Conservation (phyloP, 106 monocot genomes). For the Dioscorea zingiberensis region DNA sequence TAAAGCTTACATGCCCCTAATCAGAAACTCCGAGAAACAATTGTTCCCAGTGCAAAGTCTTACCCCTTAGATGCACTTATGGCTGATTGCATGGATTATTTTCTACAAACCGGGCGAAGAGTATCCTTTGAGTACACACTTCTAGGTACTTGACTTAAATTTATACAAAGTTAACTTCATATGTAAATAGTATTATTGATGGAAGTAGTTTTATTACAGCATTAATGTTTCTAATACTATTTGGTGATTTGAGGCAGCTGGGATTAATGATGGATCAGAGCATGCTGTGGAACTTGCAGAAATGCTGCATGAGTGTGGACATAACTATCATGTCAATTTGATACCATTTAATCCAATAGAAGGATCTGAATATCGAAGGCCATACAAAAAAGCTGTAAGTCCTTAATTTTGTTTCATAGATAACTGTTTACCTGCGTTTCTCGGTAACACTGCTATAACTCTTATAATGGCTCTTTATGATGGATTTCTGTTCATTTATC, state of each 20-base stretch:
- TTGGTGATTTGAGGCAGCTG: conserved; percentile 38
- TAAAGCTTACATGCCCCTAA: conserved; percentile 90
- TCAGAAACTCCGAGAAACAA: conserved; percentile 74
- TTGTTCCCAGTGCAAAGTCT: conserved; percentile 87
- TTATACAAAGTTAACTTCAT: too few relatives aligned
- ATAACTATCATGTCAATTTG: conserved; percentile 85
- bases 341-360: conserved; percentile 96
- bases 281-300: conserved; percentile 72
- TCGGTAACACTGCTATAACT: too few relatives aligned
- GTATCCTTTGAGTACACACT: conserved; percentile 96
- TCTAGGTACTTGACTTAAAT: conserved; percentile 37
- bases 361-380: conserved; percentile 85
- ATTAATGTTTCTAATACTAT: too few relatives aligned
- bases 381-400: conserved; percentile 80
- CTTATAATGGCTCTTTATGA: too few relatives aligned
- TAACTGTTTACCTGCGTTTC: too few relatives aligned
- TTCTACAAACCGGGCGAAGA: conserved; percentile 66
- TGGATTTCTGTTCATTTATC: too few relatives aligned
- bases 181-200: too few relatives aligned
- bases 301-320: conserved; percentile 49
- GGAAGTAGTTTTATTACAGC: too few relatives aligned
- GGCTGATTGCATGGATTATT: conserved; percentile 83
- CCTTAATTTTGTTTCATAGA: too few relatives aligned
- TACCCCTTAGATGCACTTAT: conserved; percentile 80
- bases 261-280: conserved; percentile 66